Evolutionary conservation across 2,329 filamentous ascomycete species (phyloP).

Genomic region (Penicillium sp.): DNA sequence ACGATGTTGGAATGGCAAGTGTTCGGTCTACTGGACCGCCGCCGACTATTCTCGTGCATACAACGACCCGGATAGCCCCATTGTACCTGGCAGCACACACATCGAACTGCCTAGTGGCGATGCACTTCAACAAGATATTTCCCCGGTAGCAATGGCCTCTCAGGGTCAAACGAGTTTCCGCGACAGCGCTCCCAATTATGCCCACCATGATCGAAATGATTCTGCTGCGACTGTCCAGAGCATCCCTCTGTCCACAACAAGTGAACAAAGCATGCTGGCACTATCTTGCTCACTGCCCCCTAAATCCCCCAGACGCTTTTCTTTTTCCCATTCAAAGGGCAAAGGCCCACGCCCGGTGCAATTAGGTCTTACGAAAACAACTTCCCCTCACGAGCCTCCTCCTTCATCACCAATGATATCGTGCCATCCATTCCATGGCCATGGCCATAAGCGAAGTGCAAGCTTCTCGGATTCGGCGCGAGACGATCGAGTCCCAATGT

Average conservation of each 20-base stretch:
- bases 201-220: constrained; percentile 39
- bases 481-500: constrained; percentile 64
- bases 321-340: constrained; percentile 35
- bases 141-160: constrained; percentile 3
- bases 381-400: constrained; percentile 34
- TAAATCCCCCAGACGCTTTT: constrained; percentile 46
- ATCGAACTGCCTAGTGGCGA: constrained; percentile 54
- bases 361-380: constrained; percentile 36
- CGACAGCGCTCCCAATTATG: constrained; percentile 20
- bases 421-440: constrained; percentile 55
- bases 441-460: constrained; percentile 78
- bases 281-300: constrained; percentile 65
- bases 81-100: constrained; percentile 75
- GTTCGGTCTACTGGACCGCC: constrained; percentile 85
- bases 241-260: constrained; percentile 43
- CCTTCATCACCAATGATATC: constrained; percentile 36
- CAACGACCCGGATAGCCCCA: constrained; percentile 66
- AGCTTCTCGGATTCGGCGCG: constrained; percentile 85
- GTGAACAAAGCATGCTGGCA: constrained; percentile 59
- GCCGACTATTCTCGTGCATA: constrained; percentile 65
- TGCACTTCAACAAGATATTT: constrained; percentile 16
- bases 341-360: constrained; percentile 49
- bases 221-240: constrained; percentile 42
- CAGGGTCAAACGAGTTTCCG: constrained; percentile 17
- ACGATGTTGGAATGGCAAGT: constrained; percentile 94